Percentiles rank a stretch among this genome's conserved stretches.
These are phyloP conservation scores for Camellia lanceoleosa DNA, from an alignment of 148 eudicot species.

Conservation along the genomic window DNA sequence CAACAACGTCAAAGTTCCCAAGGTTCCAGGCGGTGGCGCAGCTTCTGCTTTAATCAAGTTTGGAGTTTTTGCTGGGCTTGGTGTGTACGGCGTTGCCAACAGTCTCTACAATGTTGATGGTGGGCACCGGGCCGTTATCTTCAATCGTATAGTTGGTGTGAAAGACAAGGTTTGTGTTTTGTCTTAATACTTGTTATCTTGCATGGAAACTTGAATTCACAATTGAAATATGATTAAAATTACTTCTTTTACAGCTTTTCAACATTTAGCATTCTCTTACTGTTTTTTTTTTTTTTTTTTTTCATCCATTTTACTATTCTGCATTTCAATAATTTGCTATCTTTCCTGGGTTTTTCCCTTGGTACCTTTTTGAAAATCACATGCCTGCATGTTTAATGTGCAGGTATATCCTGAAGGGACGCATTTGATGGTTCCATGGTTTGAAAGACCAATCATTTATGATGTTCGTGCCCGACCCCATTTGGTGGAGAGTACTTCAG, in stretches of 20 bases:
- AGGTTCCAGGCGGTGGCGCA: slow-evolving; percentile 75
- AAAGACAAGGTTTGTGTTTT: slow-evolving; percentile 68
- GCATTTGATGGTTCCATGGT: slow-evolving; percentile 87
- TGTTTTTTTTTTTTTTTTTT: neutral
- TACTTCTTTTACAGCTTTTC: neutral
- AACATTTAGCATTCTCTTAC: neutral
- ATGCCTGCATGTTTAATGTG: neutral
- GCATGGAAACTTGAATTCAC: slow-evolving; percentile 1
- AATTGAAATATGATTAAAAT: neutral
- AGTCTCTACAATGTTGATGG: slow-evolving; percentile 94
- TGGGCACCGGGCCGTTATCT: slow-evolving; percentile 91
- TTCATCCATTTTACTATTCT: neutral
- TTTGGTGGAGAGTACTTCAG: slow-evolving; percentile 89
- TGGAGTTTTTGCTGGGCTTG: slow-evolving; percentile 64
- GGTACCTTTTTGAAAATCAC: neutral
- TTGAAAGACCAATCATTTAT: slow-evolving; percentile 88
- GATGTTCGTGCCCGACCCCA: slow-evolving; percentile 97
- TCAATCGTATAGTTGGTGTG: slow-evolving; percentile 81
- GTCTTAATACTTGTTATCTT: neutral
- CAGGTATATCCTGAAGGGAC: slow-evolving; percentile 99
- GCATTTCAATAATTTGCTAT: neutral
- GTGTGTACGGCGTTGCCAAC: slow-evolving; percentile 64
- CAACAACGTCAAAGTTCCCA: slow-evolving; percentile 82
- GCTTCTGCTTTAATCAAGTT: slow-evolving; percentile 60
- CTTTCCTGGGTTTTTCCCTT: neutral